A percentile compares a stretch with the other conserved stretches of the same genome.
Evolutionary conservation across 805 yeast species (phyloP).

Genomic region (Metschnikowia vanudenii): DNA sequence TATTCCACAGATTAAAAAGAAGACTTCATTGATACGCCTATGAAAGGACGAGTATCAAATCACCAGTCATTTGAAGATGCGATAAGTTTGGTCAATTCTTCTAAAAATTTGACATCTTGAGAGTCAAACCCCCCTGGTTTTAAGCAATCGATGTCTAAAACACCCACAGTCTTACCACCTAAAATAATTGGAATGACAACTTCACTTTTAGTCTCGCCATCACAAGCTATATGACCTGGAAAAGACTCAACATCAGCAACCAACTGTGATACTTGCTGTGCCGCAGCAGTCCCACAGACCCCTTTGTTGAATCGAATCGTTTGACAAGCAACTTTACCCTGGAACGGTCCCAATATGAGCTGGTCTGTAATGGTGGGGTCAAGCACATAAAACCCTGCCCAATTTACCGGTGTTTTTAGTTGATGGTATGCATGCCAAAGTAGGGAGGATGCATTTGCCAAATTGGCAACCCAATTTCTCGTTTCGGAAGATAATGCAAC

Average conservation of each 20-base stretch:
- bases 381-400: constrained; percentile 88
- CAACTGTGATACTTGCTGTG: constrained; percentile 56
- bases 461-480: constrained; percentile 83
- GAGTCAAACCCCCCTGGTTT: constrained; percentile 64
- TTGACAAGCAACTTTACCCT: constrained; percentile 97
- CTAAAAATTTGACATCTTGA: constrained; percentile 58
- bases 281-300: constrained; percentile 89
- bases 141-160: constrained; percentile 82
- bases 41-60: not conserved
- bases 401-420: constrained; percentile 59
- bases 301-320: constrained; percentile 74
- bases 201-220: constrained; percentile 90
- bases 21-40: not conserved
- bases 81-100: constrained; percentile 46
- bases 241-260: constrained; percentile 74
- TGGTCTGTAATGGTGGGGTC: constrained; percentile 38
- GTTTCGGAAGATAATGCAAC: constrained; percentile 62
- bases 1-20: not conserved
- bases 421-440: constrained; percentile 85
- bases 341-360: constrained; percentile 86
- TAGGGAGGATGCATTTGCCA: constrained; percentile 82
- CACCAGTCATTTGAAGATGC: constrained; percentile 11
- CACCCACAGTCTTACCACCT: constrained; percentile 55
- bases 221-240: constrained; percentile 97
- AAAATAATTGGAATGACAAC: constrained; percentile 80